Base-by-base conservation (phyloP, 2,329 filamentous ascomycete genomes). In the Pyrenochaeta sp. region DNA sequence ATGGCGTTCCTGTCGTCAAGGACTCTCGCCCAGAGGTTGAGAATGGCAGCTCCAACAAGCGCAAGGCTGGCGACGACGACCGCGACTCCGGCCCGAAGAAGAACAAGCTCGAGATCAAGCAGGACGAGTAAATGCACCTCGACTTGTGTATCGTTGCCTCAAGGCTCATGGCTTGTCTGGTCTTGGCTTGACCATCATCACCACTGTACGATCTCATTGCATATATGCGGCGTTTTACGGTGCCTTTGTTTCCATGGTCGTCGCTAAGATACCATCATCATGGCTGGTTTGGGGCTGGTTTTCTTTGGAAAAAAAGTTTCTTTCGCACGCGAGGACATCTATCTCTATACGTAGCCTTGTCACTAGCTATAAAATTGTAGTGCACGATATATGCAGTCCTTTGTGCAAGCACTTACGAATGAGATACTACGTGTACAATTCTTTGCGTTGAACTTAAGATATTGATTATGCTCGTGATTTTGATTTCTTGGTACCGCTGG, bases 71-170 rank as follows among this genome's bases (percentile, higher is more conserved):
- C 4, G 67, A 68, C 33, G 56, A 58, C 30, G 56, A 61, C 23
- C 54, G 51, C 33, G 56, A 49, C 2, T 56, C 53, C 29, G 58
- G 51, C 47, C 49, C 63, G 40, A 74, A 74, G 70, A 72, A 73
- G 61, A 58, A 58, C 52, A 74, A 73, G 68, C 35, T 73, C n/a
- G 66, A 68, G 62, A 66, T 73, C 60, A 71, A 71, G 65, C 63
- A 72, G 51, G 71, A 73, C 40, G 68, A 64, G 42, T 72, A 62
- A 48, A 52, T 15, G 29, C 10, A 18, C 15, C 5, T 33, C 15
- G 17, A 14, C n/a, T 12, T 40, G 6, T 15, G 10, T 4, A 12
- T 18, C 11, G 4, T 33, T 27, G 17, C 23, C 42, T 45, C n/a
- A 18, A 33, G 29, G 17, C 18, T 44, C 7, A 7, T 17, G 33